Evolutionary conservation across 1,284 basidiomycete species (phyloP).

Genomic region (Tilletia setariae): DNA sequence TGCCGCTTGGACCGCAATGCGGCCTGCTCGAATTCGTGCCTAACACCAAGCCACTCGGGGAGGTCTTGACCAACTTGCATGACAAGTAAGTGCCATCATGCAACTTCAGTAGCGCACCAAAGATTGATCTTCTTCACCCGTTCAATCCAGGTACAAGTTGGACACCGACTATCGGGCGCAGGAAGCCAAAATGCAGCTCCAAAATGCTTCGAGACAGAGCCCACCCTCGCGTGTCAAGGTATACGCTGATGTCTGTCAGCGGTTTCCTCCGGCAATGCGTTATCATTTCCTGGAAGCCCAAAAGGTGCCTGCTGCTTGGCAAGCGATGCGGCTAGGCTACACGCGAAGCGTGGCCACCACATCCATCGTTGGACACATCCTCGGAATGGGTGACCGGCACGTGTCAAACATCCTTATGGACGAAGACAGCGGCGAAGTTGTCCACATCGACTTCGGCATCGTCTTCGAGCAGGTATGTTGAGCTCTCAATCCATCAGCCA

Average conservation of each 20-base stretch:
- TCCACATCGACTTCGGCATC: slow-evolving; percentile 93
- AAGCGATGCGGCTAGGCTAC: slow-evolving; percentile 85
- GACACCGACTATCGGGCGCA: neutral
- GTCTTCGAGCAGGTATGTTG: slow-evolving; percentile 71
- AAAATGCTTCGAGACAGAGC: slow-evolving; percentile 41
- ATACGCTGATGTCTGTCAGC: slow-evolving; percentile 63
- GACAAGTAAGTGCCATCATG: slow-evolving; percentile 18
- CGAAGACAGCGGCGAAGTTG: slow-evolving; percentile 74
- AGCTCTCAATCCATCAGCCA: too few species aligned
- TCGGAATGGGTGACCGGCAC: slow-evolving; percentile 91
- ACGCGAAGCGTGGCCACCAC: slow-evolving; percentile 86
- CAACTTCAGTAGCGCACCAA: too few species aligned
- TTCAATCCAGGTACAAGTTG: neutral
- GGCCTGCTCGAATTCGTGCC: slow-evolving; percentile 89
- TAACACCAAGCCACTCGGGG: slow-evolving; percentile 69
- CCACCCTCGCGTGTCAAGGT: slow-evolving; percentile 35
- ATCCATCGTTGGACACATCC: slow-evolving; percentile 87
- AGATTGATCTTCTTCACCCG: too few species aligned
- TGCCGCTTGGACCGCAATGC: slow-evolving; percentile 75
- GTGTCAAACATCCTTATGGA: slow-evolving; percentile 89
- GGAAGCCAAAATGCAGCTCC: neutral
- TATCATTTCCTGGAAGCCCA: slow-evolving; percentile 89
- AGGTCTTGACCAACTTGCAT: slow-evolving; percentile 68
- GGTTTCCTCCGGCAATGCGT: slow-evolving; percentile 82
- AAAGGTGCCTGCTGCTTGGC: slow-evolving; percentile 85